phyloP scores from a whole-genome alignment of 139 green algal genomes.

The Eudorina sp. region DNA sequence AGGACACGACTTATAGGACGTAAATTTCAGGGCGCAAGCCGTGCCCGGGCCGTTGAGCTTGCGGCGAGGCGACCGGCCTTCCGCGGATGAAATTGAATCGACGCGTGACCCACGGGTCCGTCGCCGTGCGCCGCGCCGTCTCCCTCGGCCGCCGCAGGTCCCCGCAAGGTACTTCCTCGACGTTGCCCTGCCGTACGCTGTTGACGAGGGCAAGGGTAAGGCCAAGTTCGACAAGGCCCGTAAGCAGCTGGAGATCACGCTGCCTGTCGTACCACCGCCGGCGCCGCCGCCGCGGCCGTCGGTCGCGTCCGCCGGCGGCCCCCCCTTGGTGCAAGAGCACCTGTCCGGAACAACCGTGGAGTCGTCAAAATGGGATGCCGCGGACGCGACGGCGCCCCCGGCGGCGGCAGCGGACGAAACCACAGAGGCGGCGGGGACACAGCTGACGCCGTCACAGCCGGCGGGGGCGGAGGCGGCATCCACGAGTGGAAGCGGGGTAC shows the following conservation, averaged over 20 bases:
- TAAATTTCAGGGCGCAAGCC: too few species aligned
- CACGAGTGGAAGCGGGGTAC: neutral
- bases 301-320: neutral
- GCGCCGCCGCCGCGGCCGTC: conserved; percentile 17
- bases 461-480: neutral
- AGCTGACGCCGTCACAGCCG: neutral
- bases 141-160: neutral
- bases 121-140: neutral
- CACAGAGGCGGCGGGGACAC: neutral
- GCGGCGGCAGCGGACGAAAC: neutral
- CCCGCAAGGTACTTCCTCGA: conserved; percentile 65
- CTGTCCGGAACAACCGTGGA: neutral
- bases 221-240: conserved; percentile 77
- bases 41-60: too few species aligned
- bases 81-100: neutral
- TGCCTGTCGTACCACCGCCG: conserved; percentile 63
- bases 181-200: conserved; percentile 61
- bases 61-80: too few species aligned
- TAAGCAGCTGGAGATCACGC: conserved; percentile 63
- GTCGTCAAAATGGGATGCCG: too few species aligned
- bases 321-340: neutral
- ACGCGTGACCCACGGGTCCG: neutral
- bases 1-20: too few species aligned
- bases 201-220: conserved; percentile 62
- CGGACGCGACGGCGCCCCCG: neutral